Conservation (phyloP, 331 rosid genomes). For the Pyrus hybrid region DNA sequence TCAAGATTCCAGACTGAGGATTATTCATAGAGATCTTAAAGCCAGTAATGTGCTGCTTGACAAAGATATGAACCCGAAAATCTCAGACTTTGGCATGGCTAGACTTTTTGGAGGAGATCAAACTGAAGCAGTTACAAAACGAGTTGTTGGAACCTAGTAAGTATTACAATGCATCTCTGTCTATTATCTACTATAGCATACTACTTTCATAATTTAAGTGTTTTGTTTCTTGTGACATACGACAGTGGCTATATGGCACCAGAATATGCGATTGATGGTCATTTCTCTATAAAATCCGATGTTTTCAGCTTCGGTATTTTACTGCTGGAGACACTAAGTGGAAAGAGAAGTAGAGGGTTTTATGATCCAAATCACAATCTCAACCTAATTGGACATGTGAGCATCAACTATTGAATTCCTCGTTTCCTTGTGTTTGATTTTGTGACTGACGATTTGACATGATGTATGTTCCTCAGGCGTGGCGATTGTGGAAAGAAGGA, state of each 20-base stretch:
- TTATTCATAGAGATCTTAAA: constrained; percentile 32
- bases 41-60: constrained; percentile 30
- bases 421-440: neutral
- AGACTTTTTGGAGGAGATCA: constrained; percentile 20
- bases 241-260: constrained; percentile 30
- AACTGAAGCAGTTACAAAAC: constrained; percentile 17
- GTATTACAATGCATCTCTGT: neutral
- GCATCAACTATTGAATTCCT: neutral
- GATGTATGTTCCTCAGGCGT: constrained; percentile 8
- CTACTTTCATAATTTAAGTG: neutral
- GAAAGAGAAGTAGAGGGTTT: constrained; percentile 26
- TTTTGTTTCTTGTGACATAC: neutral
- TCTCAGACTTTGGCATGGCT: constrained; percentile 34
- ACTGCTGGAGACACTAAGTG: constrained; percentile 28
- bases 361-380: neutral
- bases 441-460: neutral
- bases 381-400: constrained; percentile 31
- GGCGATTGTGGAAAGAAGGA: constrained; percentile 29
- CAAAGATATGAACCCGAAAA: constrained; percentile 23
- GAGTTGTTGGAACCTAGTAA: constrained; percentile 29
- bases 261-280: constrained; percentile 23
- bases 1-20: constrained; percentile 19
- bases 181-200: neutral
- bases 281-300: constrained; percentile 27
- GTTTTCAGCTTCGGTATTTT: constrained; percentile 43